phyloP scores from a whole-genome alignment of 306 rosid genomes.

The Alnus rubra region DNA sequence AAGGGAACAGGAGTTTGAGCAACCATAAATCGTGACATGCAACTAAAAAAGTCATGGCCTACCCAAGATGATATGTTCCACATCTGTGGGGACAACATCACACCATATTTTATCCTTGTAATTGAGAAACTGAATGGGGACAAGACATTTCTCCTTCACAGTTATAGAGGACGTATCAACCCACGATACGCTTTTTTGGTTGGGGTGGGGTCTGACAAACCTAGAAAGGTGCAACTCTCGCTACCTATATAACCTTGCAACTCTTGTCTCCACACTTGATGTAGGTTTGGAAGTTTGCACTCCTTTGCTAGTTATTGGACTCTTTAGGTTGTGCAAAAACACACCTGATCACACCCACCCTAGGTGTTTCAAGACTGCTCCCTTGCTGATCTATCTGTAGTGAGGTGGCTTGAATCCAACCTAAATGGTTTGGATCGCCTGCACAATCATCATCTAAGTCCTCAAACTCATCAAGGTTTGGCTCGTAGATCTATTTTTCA shows the following conservation, averaged over 20 bases:
- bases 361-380: background rate
- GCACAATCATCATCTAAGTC: background rate
- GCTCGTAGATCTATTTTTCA: background rate
- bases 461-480: background rate
- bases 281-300: too few relatives aligned
- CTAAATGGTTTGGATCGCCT: background rate
- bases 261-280: background rate
- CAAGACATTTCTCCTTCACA: too few relatives aligned
- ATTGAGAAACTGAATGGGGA: too few relatives aligned
- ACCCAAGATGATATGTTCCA: too few relatives aligned
- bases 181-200: too few relatives aligned
- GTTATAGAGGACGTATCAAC: too few relatives aligned
- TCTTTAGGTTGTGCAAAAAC: background rate
- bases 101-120: too few relatives aligned
- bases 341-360: background rate
- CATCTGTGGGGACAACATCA: too few relatives aligned
- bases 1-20: background rate
- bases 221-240: background rate
- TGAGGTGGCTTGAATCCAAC: background rate
- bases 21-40: background rate
- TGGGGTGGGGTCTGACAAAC: too few relatives aligned
- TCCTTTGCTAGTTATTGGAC: background rate
- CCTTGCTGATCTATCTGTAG: background rate
- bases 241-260: background rate
- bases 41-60: too few relatives aligned